Evolutionary conservation across 108 stramenopile genomes (phyloP), one percentile per base, ranked within the genome.

Genomic region (Pseudonitzschia delicatissima): DNA sequence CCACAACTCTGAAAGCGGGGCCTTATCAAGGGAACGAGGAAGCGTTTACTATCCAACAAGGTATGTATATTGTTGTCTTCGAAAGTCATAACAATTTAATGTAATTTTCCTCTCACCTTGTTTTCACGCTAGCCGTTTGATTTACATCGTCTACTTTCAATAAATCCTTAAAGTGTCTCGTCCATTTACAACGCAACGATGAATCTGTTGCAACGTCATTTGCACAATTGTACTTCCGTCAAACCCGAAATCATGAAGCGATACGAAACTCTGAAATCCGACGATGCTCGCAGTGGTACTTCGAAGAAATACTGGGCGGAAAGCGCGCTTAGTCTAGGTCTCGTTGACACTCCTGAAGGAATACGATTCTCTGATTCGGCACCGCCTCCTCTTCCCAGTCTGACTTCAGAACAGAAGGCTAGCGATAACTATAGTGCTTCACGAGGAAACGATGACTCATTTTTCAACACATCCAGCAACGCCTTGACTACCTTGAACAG

Each of bases 281-380:
- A 88, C 57, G 85, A 85, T 73, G 86, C 84, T 18, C 82, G 91
- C 5, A 82, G 81, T 63, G 91, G 91, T 21, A 88, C 91, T 31
- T 88, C 91, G 31, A 92, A 92, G 68, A 78, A 81, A 68, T 92
- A 92, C 72, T 92, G 91, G 91, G 78, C 80, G 18, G 79, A 90
- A 20, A 73, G 75, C 37, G 86, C 91, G 4, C 40, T 77, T 8
- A 73, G 73, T 39, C 67, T 92, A 52, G 91, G 91, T 20, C 77
- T 92, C 23, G 83, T 87, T 5, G 91, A 92, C 67, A 87, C 88
- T 13, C 62, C 73, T n/a, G 61, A 81, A 39, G 91, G 91, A 5
- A 88, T 92, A 45, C 88, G 91, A 3, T 82, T 80, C 52, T 74
- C 79, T 33, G 73, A 68, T 11, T 21, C 45, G 29, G 47, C 61